Conservation (phyloP, 345 rosid genomes). For the Moringa oleifera region DNA sequence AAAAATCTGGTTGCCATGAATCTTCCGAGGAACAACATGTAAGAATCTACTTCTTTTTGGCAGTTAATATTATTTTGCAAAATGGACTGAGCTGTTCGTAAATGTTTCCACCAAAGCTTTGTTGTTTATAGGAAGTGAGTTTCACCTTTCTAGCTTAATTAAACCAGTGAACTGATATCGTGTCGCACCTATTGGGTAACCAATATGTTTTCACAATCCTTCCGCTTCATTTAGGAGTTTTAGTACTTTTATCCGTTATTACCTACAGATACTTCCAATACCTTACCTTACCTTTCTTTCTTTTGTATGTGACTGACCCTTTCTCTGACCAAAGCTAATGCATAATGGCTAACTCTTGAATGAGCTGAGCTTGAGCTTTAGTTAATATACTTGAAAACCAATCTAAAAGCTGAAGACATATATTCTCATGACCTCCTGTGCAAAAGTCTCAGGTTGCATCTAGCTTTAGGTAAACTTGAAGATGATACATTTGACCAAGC, state of each 20-base stretch:
- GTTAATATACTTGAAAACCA: background rate
- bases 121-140: background rate
- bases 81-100: background rate
- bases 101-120: background rate
- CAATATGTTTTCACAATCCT: too few relatives aligned
- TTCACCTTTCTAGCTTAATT: background rate
- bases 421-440: background rate
- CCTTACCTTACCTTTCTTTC: too few relatives aligned
- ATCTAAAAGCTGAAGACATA: background rate
- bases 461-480: background rate
- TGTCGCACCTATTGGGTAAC: too few relatives aligned
- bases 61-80: conserved; percentile 1
- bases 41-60: conserved; percentile 23
- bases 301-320: too few relatives aligned
- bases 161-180: background rate
- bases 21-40: conserved; percentile 96
- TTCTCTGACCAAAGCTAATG: too few relatives aligned
- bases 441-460: background rate
- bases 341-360: too few relatives aligned
- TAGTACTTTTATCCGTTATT: too few relatives aligned
- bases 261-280: too few relatives aligned
- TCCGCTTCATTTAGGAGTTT: too few relatives aligned
- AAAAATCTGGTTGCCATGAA: conserved; percentile 91
- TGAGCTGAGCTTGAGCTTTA: too few relatives aligned
- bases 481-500: background rate